phyloP scores from a whole-genome alignment of 257 asterid genomes.

The Voacanga thouarsii region DNA sequence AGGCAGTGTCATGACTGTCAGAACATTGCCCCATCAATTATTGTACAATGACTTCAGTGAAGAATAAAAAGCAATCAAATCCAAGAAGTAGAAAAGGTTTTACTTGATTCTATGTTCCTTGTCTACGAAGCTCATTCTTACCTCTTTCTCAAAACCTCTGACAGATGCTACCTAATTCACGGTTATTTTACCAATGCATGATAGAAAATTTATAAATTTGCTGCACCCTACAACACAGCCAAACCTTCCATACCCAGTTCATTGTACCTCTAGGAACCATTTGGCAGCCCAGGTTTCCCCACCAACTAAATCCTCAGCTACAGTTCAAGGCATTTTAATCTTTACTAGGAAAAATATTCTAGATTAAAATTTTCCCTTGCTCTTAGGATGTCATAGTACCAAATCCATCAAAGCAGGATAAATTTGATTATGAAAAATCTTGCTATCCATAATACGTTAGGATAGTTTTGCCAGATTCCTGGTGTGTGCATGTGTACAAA shows the following conservation, averaged over 20 bases:
- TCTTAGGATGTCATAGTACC: not conserved
- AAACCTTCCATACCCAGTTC: not conserved
- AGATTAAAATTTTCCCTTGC: not conserved
- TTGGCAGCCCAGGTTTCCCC: no score
- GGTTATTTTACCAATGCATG: not conserved
- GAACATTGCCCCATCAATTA: no score
- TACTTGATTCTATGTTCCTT: no score
- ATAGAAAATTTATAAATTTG: no score
- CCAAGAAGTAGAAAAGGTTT: no score
- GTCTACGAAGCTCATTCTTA: not conserved
- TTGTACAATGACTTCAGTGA: no score
- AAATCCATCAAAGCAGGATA: not conserved
- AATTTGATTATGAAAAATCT: not conserved
- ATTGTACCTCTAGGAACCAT: no score
- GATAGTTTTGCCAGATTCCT: not conserved
- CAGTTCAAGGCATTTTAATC: not conserved
- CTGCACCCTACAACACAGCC: not conserved
- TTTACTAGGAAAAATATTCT: not conserved
- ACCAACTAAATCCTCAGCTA: not conserved
- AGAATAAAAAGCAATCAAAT: no score
- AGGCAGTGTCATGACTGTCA: no score
- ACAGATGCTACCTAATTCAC: not conserved
- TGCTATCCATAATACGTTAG: not conserved
- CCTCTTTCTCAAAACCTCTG: not conserved
- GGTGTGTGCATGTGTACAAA: no score